Base-by-base conservation (phyloP, 192 early-diverging fungal genomes). In the Entomortierella beljakovae region DNA sequence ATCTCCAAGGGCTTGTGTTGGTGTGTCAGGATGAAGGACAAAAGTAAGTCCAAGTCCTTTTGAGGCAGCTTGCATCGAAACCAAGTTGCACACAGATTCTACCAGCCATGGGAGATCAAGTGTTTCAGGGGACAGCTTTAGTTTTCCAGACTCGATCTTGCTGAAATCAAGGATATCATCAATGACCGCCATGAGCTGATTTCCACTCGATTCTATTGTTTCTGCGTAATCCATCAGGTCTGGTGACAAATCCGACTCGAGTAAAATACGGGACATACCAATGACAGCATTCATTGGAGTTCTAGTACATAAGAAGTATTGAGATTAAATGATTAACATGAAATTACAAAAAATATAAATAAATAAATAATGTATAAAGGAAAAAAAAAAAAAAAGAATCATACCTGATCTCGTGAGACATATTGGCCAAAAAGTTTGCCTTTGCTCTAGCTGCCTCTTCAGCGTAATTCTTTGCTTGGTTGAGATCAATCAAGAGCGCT, bases 201-300 rank as follows among this genome's bases (percentile, higher is more conserved):
- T 77, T 0, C 81, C 81, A 33, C 81, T 82, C 8, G 74, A 72
- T 51, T 79, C 75, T n/a, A 82, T 82, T 29, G 71, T 82, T 43
- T 82, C 81, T 15, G 75, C 81, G 57, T 79, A 85, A 53, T 94
- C 92, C 71, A 88, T 88, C 76, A 91, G 86, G 31, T 90, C 85
- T 26, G 89, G 88, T 25, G 87, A 85, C 31, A 95, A 80, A 33
- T 92, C 90, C 0, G 88, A 91, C 60, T 93, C 94, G 28, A 92
- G 84, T 56, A 92, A 80, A 52, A 93, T 68, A 22, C 84, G 77
- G 2, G 88, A 88, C 87, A 92, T 88, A 23, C 90, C 90, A 64
- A 92, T 89, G 9, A 95, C 90, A 3, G 89, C 92, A 64, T 91
- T 92, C 83, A 95, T 89, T 7, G 92, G 93, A 25, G 93, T 94